Evolutionary conservation across 2,329 filamentous ascomycete genomes (phyloP), one percentile per base, ranked within the genome.

Genomic region (Chaetomium strumarium): DNA sequence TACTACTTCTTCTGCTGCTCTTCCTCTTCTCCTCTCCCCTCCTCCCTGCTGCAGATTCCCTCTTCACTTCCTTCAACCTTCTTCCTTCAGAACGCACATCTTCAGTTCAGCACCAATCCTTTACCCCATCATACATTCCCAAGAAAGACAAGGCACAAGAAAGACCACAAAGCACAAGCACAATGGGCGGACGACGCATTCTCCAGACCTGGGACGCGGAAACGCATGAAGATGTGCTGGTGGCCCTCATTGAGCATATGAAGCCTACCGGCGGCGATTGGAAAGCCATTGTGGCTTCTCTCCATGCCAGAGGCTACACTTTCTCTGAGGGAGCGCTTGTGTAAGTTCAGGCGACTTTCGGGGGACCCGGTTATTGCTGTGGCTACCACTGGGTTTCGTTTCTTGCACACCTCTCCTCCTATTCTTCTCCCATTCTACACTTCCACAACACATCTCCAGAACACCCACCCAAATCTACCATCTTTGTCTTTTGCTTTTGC

Each of bases 141-240:
- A 16, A 50, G 11, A 5, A 11, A 12, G 24, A n/a, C n/a, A n/a
- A 29, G 19, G 13, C 20, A 46, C n/a, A 4, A 13, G 19, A 17
- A 43, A 24, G 16, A 17, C 7, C 30, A 49, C 13, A 20, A 13
- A 34, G 30, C 34, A 48, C 11, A 17, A 38, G 10, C 30, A 53
- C 31, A 9, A 58, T 57, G 52, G 33, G 50, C 10, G 42, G 36
- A 33, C 24, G 46, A 19, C 53, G 60, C 20, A 44, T 29, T 31
- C 49, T 55, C 29, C 58, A 62, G 58, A 67, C 63, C 33, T 79
- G 75, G 75, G 69, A 69, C 29, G 60, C 54, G 5, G 63, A 65
- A 9, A 67, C 70, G 16, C 73, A 78, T 42, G 64, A 73, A 53
- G 72, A 73, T 38, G 70, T 78, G 39, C 66, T 79, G 34, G 51